Conservation (phyloP, 768 basidiomycete genomes). For the Amyloporia xantha region DNA sequence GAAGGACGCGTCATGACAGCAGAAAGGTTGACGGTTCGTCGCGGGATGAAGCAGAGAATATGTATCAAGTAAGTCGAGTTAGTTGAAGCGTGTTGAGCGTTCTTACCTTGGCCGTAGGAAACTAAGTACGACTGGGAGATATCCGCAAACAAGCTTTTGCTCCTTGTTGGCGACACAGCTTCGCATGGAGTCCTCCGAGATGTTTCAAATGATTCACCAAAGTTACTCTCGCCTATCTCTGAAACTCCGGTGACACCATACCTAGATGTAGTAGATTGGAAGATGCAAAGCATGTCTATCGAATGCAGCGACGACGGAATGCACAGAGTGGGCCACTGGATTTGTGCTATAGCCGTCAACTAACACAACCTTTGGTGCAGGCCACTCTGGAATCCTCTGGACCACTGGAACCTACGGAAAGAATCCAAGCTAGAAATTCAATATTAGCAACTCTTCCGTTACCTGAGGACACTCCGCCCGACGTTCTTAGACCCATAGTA, state of each 20-base stretch:
- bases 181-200: background rate
- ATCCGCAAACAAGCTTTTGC: background rate
- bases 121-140: background rate
- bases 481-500: conserved; percentile 60
- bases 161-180: background rate
- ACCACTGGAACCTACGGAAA: conserved; percentile 30
- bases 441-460: conserved; percentile 56
- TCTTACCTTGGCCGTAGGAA: background rate
- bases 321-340: background rate
- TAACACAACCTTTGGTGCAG: no score
- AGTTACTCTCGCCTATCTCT: background rate
- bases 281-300: background rate
- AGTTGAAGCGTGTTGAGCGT: no score
- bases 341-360: no score
- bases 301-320: background rate
- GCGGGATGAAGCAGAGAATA: background rate
- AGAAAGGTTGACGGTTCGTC: no score
- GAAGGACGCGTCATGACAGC: background rate
- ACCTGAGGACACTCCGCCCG: conserved; percentile 56
- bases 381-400: no score
- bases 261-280: background rate
- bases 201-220: background rate
- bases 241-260: background rate
- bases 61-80: background rate
- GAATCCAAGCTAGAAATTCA: conserved; percentile 47